phyloP scores from a whole-genome alignment of 306 rosid species.

The Boehmeria nivea region DNA sequence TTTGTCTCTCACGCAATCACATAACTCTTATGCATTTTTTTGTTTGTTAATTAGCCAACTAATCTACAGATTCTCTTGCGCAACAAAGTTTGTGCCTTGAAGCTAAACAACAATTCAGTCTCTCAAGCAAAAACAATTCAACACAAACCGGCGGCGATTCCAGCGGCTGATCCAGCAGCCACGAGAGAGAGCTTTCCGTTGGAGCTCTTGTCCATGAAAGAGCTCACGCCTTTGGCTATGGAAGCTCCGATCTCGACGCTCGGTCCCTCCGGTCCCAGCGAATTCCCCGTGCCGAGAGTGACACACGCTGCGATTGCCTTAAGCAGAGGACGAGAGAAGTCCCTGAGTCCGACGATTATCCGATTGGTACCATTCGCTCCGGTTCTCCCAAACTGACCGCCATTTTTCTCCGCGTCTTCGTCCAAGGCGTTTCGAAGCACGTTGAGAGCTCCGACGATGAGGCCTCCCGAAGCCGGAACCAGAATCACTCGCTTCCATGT shows the following conservation, averaged over 20 bases:
- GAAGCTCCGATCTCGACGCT: constrained; percentile 85
- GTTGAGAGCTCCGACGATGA: constrained; percentile 45
- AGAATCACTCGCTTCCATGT: constrained; percentile 65
- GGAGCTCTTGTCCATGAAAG: constrained; percentile 39
- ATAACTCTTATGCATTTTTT: too few relatives aligned
- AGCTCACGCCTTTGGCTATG: constrained; percentile 60
- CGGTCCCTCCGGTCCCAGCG: constrained; percentile 93
- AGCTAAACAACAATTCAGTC: too few relatives aligned
- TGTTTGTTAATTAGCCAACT: too few relatives aligned
- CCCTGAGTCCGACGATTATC: constrained; percentile 31
- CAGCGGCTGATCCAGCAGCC: constrained; percentile 97
- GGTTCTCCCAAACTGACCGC: constrained; percentile 8
- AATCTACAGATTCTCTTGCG: too few relatives aligned
- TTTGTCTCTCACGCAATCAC: too few relatives aligned
- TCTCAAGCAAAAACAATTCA: background rate
- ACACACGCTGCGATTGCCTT: constrained; percentile 69
- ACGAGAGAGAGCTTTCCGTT: constrained; percentile 52
- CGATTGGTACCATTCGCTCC: constrained; percentile 25
- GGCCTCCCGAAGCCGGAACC: constrained; percentile 76
- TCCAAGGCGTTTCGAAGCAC: constrained; percentile 39
- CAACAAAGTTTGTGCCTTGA: too few relatives aligned
- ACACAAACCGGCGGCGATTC: constrained; percentile 66
- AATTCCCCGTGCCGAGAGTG: constrained; percentile 87
- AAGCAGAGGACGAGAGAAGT: constrained; percentile 54
- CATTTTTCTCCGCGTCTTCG: constrained; percentile 8